Conservation (phyloP, 225 moss, liverwort and hornwort genomes). For the Bryum argenteum region DNA sequence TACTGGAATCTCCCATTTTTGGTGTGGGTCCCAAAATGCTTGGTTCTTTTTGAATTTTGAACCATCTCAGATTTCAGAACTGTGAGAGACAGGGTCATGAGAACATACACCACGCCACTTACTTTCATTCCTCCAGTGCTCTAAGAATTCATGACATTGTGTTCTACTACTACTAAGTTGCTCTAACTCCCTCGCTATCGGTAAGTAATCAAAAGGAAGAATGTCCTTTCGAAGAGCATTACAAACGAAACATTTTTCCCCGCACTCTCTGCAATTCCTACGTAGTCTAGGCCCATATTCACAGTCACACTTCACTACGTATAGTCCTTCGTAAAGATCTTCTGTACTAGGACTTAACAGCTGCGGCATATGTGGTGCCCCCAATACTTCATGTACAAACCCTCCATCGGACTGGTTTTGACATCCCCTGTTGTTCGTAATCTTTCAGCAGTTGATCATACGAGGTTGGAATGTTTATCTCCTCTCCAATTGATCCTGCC, state of each 20-base stretch:
- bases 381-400: background rate
- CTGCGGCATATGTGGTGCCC: background rate
- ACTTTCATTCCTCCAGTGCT: background rate
- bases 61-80: background rate
- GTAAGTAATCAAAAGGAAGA: background rate
- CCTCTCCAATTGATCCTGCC: background rate
- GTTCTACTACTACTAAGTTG: background rate
- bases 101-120: background rate
- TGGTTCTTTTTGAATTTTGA: background rate
- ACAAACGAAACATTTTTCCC: background rate
- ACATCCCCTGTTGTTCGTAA: background rate
- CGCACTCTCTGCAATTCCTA: background rate
- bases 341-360: background rate
- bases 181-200: background rate
- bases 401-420: background rate
- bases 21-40: background rate
- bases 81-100: background rate
- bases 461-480: background rate
- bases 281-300: background rate
- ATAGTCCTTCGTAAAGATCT: background rate
- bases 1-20: background rate
- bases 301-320: background rate
- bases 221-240: background rate
- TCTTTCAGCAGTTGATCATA: background rate
- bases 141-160: background rate